These are phyloP conservation scores for Corynespora cassiicola DNA, from an alignment of 2,329 filamentous ascomycete genomes.

Conservation along the genomic window DNA sequence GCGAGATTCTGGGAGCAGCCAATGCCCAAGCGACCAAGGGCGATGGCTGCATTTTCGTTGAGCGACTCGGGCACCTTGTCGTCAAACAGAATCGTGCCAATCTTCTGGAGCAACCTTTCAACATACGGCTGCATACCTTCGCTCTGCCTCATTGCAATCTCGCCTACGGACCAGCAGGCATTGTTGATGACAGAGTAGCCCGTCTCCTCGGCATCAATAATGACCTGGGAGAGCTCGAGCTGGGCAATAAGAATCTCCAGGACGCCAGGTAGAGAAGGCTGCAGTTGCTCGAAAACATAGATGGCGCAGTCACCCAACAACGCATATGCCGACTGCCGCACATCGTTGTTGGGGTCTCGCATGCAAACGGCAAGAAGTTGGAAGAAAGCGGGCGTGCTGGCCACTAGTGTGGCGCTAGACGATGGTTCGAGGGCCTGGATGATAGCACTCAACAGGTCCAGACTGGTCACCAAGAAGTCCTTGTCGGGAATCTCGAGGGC, in stretches of 20 bases:
- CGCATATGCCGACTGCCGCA: constrained; percentile 94
- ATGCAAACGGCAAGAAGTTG: constrained; percentile 90
- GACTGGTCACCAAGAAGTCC: constrained; percentile 93
- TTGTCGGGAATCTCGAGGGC: constrained; percentile 84
- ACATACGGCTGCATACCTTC: constrained; percentile 77
- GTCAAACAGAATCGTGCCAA: constrained; percentile 84
- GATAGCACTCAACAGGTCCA: constrained; percentile 91
- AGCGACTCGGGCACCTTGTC: constrained; percentile 85
- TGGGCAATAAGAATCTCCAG: constrained; percentile 86
- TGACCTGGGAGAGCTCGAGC: constrained; percentile 74
- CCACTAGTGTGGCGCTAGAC: constrained; percentile 79
- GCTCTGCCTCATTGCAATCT: constrained; percentile 83
- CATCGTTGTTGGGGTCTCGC: constrained; percentile 88
- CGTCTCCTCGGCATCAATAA: constrained; percentile 80
- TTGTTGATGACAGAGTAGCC: constrained; percentile 96
- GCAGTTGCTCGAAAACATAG: constrained; percentile 84
- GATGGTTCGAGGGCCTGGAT: constrained; percentile 83
- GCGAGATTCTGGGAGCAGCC: constrained; percentile 78
- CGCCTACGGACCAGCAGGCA: constrained; percentile 94
- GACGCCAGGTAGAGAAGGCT: constrained; percentile 74
- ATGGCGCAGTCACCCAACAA: constrained; percentile 93
- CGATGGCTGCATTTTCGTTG: constrained; percentile 92
- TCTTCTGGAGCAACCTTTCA: constrained; percentile 75
- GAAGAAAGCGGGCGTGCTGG: constrained; percentile 81
- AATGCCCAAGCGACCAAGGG: constrained; percentile 84